Conservation (phyloP, 306 rosid genomes). For the Arachis hypogaea region DNA sequence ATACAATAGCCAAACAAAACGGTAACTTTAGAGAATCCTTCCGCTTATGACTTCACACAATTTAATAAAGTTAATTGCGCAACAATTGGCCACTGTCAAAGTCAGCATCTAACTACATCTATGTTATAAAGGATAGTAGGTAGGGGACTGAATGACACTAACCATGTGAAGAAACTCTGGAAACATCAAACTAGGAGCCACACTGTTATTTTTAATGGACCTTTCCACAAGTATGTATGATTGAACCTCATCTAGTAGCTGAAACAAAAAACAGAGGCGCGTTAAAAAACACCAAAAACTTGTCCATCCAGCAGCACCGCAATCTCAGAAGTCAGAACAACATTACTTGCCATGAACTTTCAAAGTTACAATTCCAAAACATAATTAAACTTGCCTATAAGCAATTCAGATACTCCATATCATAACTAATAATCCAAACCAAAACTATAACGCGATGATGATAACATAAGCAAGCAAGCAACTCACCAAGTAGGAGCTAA, state of each 20-base stretch:
- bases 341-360: conserved; percentile 18
- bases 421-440: background rate
- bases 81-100: conserved; percentile 22
- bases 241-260: conserved; percentile 88
- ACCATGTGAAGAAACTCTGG: conserved; percentile 70
- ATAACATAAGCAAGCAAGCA: background rate
- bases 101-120: conserved; percentile 1
- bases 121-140: conserved; percentile 6
- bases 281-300: conserved; percentile 16
- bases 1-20: no score
- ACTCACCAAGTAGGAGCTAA: conserved; percentile 78
- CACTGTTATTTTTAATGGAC: conserved; percentile 49
- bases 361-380: conserved; percentile 13
- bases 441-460: background rate
- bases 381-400: background rate
- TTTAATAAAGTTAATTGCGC: background rate
- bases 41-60: conserved; percentile 20
- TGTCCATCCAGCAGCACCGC: conserved; percentile 19
- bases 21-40: background rate
- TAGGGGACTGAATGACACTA: conserved; percentile 44
- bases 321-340: background rate
- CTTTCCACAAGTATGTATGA: conserved; percentile 81
- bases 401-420: conserved; percentile 1
- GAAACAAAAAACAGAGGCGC: conserved; percentile 39
- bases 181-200: conserved; percentile 52